A percentile compares a stretch with the other conserved stretches of the same genome.
These are phyloP conservation scores for Strobilomyces echinocephalus DNA, from an alignment of 768 basidiomycete species.

Conservation along the genomic window DNA sequence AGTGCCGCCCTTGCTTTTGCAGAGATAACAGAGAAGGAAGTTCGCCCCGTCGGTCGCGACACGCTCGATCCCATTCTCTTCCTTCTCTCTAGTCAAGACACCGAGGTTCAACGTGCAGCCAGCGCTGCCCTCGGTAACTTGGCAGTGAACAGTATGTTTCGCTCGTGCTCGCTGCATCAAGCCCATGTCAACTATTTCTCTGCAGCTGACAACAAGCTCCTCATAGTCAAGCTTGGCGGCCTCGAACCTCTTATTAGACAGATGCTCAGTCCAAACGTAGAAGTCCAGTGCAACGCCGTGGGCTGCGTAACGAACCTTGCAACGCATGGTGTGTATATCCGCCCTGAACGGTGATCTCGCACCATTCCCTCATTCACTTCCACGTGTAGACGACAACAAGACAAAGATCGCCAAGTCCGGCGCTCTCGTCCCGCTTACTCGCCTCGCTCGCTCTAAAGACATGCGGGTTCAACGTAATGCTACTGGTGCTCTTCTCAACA, in stretches of 20 bases:
- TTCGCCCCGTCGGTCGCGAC: conserved; percentile 91
- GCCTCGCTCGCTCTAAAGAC: conserved; percentile 95
- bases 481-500: conserved; percentile 94
- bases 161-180: conserved; percentile 14
- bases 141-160: conserved; percentile 88
- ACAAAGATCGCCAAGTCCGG: conserved; percentile 99
- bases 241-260: conserved; percentile 97
- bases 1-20: conserved; percentile 95
- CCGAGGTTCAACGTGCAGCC: conserved; percentile 97
- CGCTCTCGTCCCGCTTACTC: conserved; percentile 93
- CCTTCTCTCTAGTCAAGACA: conserved; percentile 94
- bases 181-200: conserved; percentile 8
- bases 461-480: conserved; percentile 99
- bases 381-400: conserved; percentile 88
- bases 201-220: conserved; percentile 95
- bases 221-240: conserved; percentile 96
- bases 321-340: conserved; percentile 73
- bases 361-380: conserved; percentile 6
- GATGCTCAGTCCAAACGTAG: conserved; percentile 98
- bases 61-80: conserved; percentile 98
- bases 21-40: conserved; percentile 99
- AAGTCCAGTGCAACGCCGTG: conserved; percentile 99
- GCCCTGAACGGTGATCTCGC: background rate
- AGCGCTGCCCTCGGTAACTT: conserved; percentile 96
- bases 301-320: conserved; percentile 99